Base-by-base conservation (phyloP, 805 yeast species). In the Candida ovalis region DNA sequence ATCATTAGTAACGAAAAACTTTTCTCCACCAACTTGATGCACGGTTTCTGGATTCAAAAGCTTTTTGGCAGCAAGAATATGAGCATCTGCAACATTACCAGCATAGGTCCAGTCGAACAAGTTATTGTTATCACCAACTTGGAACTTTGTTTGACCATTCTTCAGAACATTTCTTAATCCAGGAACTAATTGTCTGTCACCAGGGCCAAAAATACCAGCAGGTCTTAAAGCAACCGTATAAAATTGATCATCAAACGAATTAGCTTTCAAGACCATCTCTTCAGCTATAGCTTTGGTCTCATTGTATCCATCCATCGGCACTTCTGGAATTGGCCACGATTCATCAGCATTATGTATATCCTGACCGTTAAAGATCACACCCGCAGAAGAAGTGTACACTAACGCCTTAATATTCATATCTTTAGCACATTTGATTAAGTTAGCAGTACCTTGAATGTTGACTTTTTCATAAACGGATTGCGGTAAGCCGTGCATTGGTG, bases 171-270 rank as follows among this genome's bases (percentile, higher is more conserved):
- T 77, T 62, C 96, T 81, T 50, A 94, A 73, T 3, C 96, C 96
- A 12, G 99, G 99, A 41, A 94, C 94, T 61, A 94, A 72, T 66
- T 94, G 99, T 51, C 99, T 81, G 66, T 94, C 99, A 40, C 99
- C 98, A 5, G 98, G 99, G 4, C 99, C 99, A 71, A 94, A 94
- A 42, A 94, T 90, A 36, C 99, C 99, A 1, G 99, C 97, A 1
- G 99, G 99, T 53, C 99, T 80, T 43, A 94, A 69, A 1, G 97
- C 94, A 33, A 88, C 86, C 0, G 99, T 94, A 43, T 77, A 70
- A 54, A 91, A 78, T 1, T 72, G 73, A 13, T 74, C 71, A 1
- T 70, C 65, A n/a, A 70, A 69, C 42, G 78, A 77, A 65, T 89
- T 87, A 17, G 96, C 87, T 19, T 77, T 70, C 61, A 91, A 74